A percentile compares a stretch with the other conserved stretches of the same genome.
Conservation (phyloP, 805 yeast genomes). For the Cyberlindnera mrakii region DNA sequence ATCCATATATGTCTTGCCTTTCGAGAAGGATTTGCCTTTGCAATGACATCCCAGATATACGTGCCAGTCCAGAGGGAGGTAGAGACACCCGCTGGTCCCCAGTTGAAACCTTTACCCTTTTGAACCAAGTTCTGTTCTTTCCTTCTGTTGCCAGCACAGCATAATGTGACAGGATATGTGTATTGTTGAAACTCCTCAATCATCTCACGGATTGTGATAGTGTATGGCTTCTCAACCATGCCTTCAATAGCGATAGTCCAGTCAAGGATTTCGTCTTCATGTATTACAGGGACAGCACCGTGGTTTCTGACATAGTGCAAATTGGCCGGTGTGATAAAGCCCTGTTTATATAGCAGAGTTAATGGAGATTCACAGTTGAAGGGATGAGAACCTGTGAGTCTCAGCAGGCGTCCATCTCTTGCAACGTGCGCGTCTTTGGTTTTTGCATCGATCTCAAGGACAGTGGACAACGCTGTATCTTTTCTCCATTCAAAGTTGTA, state of each 20-base stretch:
- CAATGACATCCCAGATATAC: constrained; percentile 24
- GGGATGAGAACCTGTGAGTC: constrained; percentile 31
- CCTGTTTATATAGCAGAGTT: constrained; percentile 22
- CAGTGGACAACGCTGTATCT: constrained; percentile 9
- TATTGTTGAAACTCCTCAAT: constrained; percentile 23
- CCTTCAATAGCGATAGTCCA: constrained; percentile 20
- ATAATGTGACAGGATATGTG: constrained; percentile 27
- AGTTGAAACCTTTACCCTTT: constrained; percentile 30
- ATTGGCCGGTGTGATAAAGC: constrained; percentile 27
- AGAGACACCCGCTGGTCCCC: constrained; percentile 32
- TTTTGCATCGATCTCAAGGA: constrained; percentile 1
- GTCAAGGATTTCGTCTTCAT: no score
- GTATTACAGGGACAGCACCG: constrained; percentile 25
- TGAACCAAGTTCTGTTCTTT: constrained; percentile 30
- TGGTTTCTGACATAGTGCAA: constrained; percentile 32
- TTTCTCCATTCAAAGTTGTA: constrained; percentile 8
- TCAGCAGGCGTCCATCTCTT: constrained; percentile 24
- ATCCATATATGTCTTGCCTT: constrained; percentile 28
- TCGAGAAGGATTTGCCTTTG: constrained; percentile 22
- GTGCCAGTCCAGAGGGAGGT: constrained; percentile 31
- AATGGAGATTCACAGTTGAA: constrained; percentile 30
- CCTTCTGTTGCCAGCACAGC: constrained; percentile 32
- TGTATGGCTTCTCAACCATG: constrained; percentile 25
- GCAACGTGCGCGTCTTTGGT: constrained; percentile 18
- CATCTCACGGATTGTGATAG: constrained; percentile 18